Base-by-base conservation (phyloP, 495 filamentous ascomycete species). In the Aspergillus ostianus region DNA sequence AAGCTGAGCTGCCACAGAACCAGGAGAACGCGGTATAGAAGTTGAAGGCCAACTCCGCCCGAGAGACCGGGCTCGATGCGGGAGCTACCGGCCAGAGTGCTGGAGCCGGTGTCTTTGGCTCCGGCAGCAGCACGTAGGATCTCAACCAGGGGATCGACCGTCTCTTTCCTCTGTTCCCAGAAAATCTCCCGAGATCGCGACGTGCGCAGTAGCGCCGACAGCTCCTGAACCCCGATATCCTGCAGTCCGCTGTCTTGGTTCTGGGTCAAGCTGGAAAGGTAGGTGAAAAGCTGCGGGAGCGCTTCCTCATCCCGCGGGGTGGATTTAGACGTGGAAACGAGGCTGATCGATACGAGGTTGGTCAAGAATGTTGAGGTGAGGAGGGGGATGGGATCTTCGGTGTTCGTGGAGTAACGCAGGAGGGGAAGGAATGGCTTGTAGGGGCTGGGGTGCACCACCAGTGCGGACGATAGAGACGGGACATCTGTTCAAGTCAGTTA, bases 1-100 rank as follows among this genome's bases (percentile, higher is more conserved):
- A 99, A 99, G 58, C 90, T 94, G 53, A 98, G 79, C 77, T 98
- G 92, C 95, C 95, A 99, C 21, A 98, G 71, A 15, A 92, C 90
- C 44, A 99, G 77, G 32, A 99, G 82, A 20, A 97, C 89, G 64
- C 97, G 92, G 70, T 99, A 99, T 26, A 99, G 82, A 46, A 98
- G 85, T 67, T 99, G 95, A 15, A 99, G 77, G 17, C 93, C 91
- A 53, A 99, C 90, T 17, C 90, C 90, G 51, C 92, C 90, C 48
- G 87, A 82, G 46, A 95, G 68, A 18, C 84, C 82, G 23, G 81
- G 82, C 68, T 91, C 90, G 50, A 80, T 74, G 10, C 83, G 77
- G 49, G 81, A 81, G 57, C 86, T 88, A 69, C 84, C 88, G 59
- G 77, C 87, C 47, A 83, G 76, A 30, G 90, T 83, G n/a, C 86